A percentile compares a stretch with the other conserved stretches of the same genome.
Evolutionary conservation across 2,329 filamentous ascomycete species (phyloP).

Genomic region (Zasmidium citrigriseum): DNA sequence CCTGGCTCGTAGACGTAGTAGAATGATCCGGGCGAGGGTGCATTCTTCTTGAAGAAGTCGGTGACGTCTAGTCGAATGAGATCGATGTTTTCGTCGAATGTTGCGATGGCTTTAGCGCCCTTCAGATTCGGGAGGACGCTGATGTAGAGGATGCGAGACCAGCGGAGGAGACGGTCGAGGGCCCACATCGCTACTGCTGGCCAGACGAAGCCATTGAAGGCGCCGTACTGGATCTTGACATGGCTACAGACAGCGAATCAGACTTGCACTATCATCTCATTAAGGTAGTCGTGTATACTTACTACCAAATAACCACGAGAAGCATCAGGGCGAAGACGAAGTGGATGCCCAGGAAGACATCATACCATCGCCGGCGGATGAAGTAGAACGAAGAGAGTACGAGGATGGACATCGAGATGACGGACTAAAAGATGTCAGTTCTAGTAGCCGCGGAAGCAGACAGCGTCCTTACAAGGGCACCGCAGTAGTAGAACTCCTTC

Average conservation of each 20-base stretch:
- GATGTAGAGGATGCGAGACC: slow-evolving; percentile 46
- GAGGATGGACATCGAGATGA: slow-evolving; percentile 47
- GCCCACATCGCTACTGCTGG: slow-evolving; percentile 52
- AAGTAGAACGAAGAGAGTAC: slow-evolving; percentile 52
- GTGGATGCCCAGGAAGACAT: slow-evolving; percentile 54
- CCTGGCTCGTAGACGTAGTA: slow-evolving; percentile 53
- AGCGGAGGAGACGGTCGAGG: slow-evolving; percentile 50
- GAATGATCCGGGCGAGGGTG: slow-evolving; percentile 47
- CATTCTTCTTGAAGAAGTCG: slow-evolving; percentile 31
- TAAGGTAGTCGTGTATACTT: slow-evolving; percentile 41
- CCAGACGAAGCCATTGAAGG: slow-evolving; percentile 55
- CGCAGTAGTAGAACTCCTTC: slow-evolving; percentile 53
- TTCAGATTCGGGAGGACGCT: slow-evolving; percentile 38
- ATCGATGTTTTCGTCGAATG: slow-evolving; percentile 46
- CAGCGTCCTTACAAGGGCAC: slow-evolving; percentile 42
- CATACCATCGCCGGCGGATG: slow-evolving; percentile 54
- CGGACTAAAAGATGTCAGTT: slow-evolving; percentile 23
- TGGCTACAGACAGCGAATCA: slow-evolving; percentile 40
- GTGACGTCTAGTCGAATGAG: slow-evolving; percentile 49
- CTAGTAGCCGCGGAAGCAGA: background rate
- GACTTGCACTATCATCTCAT: background rate
- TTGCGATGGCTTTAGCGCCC: slow-evolving; percentile 38
- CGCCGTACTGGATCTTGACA: slow-evolving; percentile 55
- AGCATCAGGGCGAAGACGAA: slow-evolving; percentile 54
- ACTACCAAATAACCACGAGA: slow-evolving; percentile 41